Conservation (phyloP, 305 asterid genomes). For the Plantago rigida region DNA sequence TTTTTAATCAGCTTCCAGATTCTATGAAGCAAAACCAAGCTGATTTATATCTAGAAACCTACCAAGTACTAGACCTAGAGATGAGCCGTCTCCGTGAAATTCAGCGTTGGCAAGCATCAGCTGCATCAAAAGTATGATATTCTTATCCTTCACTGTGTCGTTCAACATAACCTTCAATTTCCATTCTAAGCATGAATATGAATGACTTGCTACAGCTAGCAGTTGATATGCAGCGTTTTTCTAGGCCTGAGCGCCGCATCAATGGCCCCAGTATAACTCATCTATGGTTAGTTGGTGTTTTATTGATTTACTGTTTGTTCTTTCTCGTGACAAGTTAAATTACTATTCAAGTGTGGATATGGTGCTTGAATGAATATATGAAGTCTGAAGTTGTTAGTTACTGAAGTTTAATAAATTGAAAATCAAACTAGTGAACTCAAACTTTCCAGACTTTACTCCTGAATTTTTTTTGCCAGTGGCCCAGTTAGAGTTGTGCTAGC, state of each 20-base stretch:
- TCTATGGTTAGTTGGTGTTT: slow-evolving; percentile 59
- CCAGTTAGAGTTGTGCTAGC: no score
- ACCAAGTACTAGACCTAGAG: slow-evolving; percentile 93
- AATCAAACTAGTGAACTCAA: no score
- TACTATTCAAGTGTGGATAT: slow-evolving; percentile 8
- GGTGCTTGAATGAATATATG: background rate
- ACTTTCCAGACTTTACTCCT: no score
- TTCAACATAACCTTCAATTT: slow-evolving; percentile 15
- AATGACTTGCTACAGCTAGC: slow-evolving; percentile 64
- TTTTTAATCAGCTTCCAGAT: slow-evolving; percentile 77
- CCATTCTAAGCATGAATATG: slow-evolving; percentile 28
- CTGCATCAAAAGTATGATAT: slow-evolving; percentile 67
- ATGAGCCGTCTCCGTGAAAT: slow-evolving; percentile 97
- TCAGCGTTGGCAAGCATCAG: slow-evolving; percentile 94
- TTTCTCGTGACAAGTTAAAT: background rate
- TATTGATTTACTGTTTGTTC: background rate
- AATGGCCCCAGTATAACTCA: slow-evolving; percentile 97
- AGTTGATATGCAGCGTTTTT: slow-evolving; percentile 97
- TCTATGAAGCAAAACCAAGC: slow-evolving; percentile 96
- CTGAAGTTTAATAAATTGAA: no score
- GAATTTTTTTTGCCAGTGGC: no score
- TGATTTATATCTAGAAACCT: slow-evolving; percentile 83
- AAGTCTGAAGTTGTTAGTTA: background rate
- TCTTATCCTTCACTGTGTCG: slow-evolving; percentile 13
- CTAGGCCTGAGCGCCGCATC: slow-evolving; percentile 94